Conservation (phyloP, 805 yeast species). For the Candida cerambycidarum region DNA sequence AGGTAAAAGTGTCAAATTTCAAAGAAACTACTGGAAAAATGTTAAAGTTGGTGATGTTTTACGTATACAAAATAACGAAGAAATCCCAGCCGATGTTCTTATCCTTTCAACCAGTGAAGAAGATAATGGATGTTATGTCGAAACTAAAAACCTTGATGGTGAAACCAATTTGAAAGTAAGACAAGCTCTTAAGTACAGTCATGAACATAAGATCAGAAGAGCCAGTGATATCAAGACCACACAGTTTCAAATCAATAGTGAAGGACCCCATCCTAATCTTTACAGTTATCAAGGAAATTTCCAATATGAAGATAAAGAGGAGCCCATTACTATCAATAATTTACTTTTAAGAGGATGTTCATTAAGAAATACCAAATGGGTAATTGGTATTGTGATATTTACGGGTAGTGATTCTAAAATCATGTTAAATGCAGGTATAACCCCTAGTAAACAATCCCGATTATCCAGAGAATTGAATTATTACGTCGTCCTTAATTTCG, state of each 20-base stretch:
- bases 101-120: slow-evolving; percentile 67
- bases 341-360: slow-evolving; percentile 71
- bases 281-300: slow-evolving; percentile 76
- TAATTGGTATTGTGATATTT: slow-evolving; percentile 69
- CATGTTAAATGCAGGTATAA: slow-evolving; percentile 76
- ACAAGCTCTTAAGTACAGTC: slow-evolving; percentile 66
- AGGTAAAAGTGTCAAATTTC: slow-evolving; percentile 27
- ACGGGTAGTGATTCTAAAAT: slow-evolving; percentile 81
- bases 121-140: slow-evolving; percentile 69
- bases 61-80: slow-evolving; percentile 66
- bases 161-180: slow-evolving; percentile 71
- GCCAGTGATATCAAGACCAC: slow-evolving; percentile 41
- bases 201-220: slow-evolving; percentile 40
- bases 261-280: slow-evolving; percentile 79
- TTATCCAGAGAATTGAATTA: slow-evolving; percentile 71
- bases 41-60: slow-evolving; percentile 74
- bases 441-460: slow-evolving; percentile 76
- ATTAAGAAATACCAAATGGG: slow-evolving; percentile 84
- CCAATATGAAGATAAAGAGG: slow-evolving; percentile 22
- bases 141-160: slow-evolving; percentile 44
- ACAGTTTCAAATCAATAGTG: slow-evolving; percentile 72
- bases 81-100: slow-evolving; percentile 74
- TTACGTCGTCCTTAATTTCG: slow-evolving; percentile 67
- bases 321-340: slow-evolving; percentile 63
- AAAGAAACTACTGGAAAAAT: slow-evolving; percentile 59